Conservation (phyloP, 75 land plant genomes). For the Picea sitchensis region DNA sequence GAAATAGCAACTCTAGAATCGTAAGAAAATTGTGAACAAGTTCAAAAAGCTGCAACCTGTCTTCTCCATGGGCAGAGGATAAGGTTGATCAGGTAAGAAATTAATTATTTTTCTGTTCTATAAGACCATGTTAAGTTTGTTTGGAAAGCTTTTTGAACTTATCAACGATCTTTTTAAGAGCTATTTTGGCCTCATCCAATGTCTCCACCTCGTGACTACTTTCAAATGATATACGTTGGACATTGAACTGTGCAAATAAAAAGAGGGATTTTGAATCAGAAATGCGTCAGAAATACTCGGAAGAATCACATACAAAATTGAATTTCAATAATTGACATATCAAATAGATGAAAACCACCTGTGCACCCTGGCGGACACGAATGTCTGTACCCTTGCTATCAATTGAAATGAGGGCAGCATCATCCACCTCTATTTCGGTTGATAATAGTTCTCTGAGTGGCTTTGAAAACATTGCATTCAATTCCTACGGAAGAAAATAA, state of each 20-base stretch:
- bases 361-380: slow-evolving; percentile 94
- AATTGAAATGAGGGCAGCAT: slow-evolving; percentile 92
- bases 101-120: not conserved
- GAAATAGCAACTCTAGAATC: no score
- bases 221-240: slow-evolving; percentile 84
- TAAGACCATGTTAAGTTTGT: not conserved
- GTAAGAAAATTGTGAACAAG: no score
- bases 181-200: slow-evolving; percentile 79
- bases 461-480: slow-evolving; percentile 82
- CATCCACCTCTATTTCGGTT: slow-evolving; percentile 79
- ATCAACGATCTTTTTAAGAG: slow-evolving; percentile 53
- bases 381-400: slow-evolving; percentile 94
- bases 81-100: no score
- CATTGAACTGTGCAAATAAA: slow-evolving; percentile 66
- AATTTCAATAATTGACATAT: not conserved
- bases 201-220: slow-evolving; percentile 70
- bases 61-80: no score
- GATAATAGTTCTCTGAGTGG: slow-evolving; percentile 71
- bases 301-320: not conserved
- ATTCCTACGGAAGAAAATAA: slow-evolving; percentile 41
- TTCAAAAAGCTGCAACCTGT: no score
- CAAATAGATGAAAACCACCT: slow-evolving; percentile 37
- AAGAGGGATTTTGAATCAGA: not conserved
- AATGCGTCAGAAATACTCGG: not conserved
- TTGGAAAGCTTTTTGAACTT: slow-evolving; percentile 8